phyloP scores from a whole-genome alignment of 352 stramenopile genomes.

The Globisporangium radiosum region DNA sequence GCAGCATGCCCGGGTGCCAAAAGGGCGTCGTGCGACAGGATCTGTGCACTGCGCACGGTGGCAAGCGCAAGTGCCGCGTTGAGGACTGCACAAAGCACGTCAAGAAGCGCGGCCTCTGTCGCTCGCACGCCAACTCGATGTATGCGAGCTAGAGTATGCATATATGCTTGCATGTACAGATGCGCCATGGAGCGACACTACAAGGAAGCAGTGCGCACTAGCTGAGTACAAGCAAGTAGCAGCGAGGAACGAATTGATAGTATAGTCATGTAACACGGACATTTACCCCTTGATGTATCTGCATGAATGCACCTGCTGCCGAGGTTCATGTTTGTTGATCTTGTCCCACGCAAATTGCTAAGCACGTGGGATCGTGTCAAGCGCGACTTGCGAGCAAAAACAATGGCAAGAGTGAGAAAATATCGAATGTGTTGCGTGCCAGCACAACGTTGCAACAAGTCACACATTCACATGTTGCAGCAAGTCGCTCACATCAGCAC shows the following conservation, averaged over 20 bases:
- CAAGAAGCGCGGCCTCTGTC: slow-evolving; percentile 79
- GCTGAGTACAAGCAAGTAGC: background rate
- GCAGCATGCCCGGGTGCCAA: slow-evolving; percentile 68
- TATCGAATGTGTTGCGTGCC: too few species aligned
- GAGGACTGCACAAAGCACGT: slow-evolving; percentile 81
- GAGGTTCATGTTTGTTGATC: background rate
- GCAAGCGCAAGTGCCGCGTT: slow-evolving; percentile 77
- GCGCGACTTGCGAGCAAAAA: too few species aligned
- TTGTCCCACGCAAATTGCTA: too few species aligned
- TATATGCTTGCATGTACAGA: background rate
- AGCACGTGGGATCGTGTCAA: too few species aligned
- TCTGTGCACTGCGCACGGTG: slow-evolving; percentile 81
- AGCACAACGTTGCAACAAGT: too few species aligned
- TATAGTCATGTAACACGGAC: background rate
- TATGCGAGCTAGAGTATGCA: slow-evolving; percentile 9
- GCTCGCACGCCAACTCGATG: slow-evolving; percentile 70
- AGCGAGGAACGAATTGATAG: background rate
- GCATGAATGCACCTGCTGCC: too few species aligned
- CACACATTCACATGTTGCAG: too few species aligned
- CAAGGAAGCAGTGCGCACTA: too few species aligned
- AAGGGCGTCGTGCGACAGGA: slow-evolving; percentile 85
- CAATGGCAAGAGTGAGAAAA: too few species aligned
- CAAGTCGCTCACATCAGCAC: too few species aligned
- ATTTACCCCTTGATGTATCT: background rate
- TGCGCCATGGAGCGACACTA: too few species aligned